These are phyloP conservation scores for Chrysosporium keratinophilum DNA, from an alignment of 2,329 filamentous ascomycete genomes.

Conservation along the genomic window DNA sequence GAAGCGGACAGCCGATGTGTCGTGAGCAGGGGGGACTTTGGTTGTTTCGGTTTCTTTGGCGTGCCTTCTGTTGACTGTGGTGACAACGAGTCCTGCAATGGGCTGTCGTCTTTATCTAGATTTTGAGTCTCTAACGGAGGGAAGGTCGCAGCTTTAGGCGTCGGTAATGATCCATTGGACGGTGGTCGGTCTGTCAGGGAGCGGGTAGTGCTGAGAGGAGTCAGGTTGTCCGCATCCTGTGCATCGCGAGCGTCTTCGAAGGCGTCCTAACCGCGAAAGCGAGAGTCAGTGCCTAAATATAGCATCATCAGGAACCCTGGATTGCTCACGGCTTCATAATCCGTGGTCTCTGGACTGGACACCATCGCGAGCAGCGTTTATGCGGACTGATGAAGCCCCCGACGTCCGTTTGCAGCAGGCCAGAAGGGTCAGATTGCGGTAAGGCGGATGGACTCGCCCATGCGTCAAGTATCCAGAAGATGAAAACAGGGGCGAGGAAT, in stretches of 20 bases:
- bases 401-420: not conserved
- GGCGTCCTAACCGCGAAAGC: slow-evolving; percentile 47
- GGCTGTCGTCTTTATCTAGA: slow-evolving; percentile 17
- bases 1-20: slow-evolving; percentile 46
- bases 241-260: slow-evolving; percentile 73
- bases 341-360: slow-evolving; percentile 32
- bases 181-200: slow-evolving; percentile 47
- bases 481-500: not conserved
- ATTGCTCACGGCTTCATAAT: slow-evolving; percentile 34
- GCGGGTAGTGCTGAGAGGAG: slow-evolving; percentile 42
- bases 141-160: slow-evolving; percentile 28
- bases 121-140: slow-evolving; percentile 18
- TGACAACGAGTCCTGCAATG: slow-evolving; percentile 21
- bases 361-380: slow-evolving; percentile 24
- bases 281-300: slow-evolving; percentile 13
- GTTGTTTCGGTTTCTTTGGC: slow-evolving; percentile 27
- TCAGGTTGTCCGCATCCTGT: slow-evolving; percentile 19
- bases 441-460: slow-evolving; percentile 3
- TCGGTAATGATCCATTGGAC: slow-evolving; percentile 30
- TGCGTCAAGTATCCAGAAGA: not conserved
- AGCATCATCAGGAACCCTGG: not conserved
- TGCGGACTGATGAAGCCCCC: not conserved
- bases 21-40: slow-evolving; percentile 45
- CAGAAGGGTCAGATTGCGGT: slow-evolving; percentile 2
- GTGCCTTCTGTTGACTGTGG: slow-evolving; percentile 28